A percentile compares a stretch with the other conserved stretches of the same genome.
phyloP scores from a whole-genome alignment of 1,139 yeast genomes.

The Kazachstania sp. region DNA sequence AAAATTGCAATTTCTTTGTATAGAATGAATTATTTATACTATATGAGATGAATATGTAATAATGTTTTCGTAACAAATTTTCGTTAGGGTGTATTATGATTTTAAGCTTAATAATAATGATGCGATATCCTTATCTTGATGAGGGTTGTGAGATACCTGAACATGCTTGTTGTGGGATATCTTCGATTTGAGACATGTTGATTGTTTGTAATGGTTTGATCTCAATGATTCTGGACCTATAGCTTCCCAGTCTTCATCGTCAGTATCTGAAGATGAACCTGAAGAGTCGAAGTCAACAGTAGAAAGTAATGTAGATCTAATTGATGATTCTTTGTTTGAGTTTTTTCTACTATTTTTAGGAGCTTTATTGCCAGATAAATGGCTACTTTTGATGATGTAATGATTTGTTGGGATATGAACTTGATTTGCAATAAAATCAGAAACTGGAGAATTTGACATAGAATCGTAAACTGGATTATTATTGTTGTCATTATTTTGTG shows the following conservation, averaged over 20 bases:
- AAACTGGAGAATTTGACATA: slow-evolving; percentile 4
- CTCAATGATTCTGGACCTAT: slow-evolving; percentile 67
- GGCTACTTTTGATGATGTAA: neutral
- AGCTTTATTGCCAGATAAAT: neutral
- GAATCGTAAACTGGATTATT: slow-evolving; percentile 6
- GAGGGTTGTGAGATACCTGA: neutral
- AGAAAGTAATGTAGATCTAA: slow-evolving; percentile 17
- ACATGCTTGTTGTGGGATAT: neutral
- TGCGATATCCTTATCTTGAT: slow-evolving; percentile 3
- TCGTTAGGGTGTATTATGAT: neutral
- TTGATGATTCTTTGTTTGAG: slow-evolving; percentile 17
- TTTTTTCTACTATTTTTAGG: slow-evolving; percentile 3
- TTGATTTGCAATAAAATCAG: neutral
- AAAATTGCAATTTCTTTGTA: no score
- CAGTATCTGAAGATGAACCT: slow-evolving; percentile 45
- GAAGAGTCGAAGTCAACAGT: neutral
- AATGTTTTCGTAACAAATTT: neutral
- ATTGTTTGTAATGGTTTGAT: neutral
- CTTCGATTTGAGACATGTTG: neutral
- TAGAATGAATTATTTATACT: neutral
- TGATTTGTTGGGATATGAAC: neutral
- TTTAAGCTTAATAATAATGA: slow-evolving; percentile 5
- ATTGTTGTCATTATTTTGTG: neutral
- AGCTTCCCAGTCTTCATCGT: slow-evolving; percentile 92
- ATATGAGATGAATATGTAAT: neutral